A percentile compares a stretch with the other conserved stretches of the same genome.
phyloP scores from a whole-genome alignment of 1,139 yeast genomes.

The Kodamaea plutei region DNA sequence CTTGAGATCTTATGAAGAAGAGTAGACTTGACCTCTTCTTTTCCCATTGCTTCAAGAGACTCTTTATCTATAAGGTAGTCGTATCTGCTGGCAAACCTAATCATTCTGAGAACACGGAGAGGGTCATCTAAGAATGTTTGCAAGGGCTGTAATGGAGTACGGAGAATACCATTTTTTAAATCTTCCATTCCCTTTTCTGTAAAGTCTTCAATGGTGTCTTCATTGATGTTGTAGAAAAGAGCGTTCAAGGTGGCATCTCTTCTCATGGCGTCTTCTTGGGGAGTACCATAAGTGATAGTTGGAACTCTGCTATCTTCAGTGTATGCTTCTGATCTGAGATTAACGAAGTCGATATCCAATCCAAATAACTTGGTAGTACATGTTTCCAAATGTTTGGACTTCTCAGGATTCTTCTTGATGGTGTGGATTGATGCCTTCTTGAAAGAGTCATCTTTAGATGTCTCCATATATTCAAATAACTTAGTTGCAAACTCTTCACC shows the following conservation, averaged over 20 bases:
- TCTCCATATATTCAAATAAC: conserved; percentile 51
- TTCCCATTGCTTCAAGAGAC: conserved; percentile 64
- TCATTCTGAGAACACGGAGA: conserved; percentile 73
- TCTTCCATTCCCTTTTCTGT: conserved; percentile 75
- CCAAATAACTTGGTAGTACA: conserved; percentile 86
- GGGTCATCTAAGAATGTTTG: conserved; percentile 94
- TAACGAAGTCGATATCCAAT: conserved; percentile 86
- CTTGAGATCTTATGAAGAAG: conserved; percentile 74
- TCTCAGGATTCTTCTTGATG: conserved; percentile 88
- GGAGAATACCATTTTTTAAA: conserved; percentile 59
- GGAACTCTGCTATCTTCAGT: conserved; percentile 84
- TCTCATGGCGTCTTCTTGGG: conserved; percentile 85
- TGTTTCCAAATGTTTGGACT: conserved; percentile 92
- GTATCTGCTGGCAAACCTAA: conserved; percentile 82
- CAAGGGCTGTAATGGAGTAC: conserved; percentile 84
- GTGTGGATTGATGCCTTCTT: conserved; percentile 61
- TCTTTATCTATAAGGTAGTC: conserved; percentile 59
- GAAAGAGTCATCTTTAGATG: conserved; percentile 35
- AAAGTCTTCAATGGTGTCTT: conserved; percentile 72
- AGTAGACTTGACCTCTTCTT: conserved; percentile 52
- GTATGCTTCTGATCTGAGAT: conserved; percentile 82
- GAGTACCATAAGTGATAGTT: conserved; percentile 72
- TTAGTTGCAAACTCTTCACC: conserved; percentile 83
- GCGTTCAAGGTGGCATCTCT: conserved; percentile 96
- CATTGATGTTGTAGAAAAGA: conserved; percentile 74